Percentiles rank a stretch among this genome's conserved stretches.
Evolutionary conservation across 495 filamentous ascomycete species (phyloP).

Genomic region (Eremomyces bilateralis): DNA sequence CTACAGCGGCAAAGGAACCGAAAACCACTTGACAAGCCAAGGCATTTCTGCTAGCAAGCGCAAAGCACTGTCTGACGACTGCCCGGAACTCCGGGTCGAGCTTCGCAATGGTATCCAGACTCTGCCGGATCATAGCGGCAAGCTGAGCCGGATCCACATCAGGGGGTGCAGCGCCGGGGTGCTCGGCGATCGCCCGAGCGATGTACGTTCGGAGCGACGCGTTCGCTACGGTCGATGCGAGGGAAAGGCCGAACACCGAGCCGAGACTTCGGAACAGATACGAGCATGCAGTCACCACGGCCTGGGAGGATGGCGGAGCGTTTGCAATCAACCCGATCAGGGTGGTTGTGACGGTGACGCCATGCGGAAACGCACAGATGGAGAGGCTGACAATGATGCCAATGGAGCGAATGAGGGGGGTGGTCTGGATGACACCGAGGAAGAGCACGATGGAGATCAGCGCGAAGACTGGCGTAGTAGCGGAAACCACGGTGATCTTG

Average conservation of each 20-base stretch:
- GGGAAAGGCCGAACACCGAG: conserved; percentile 49
- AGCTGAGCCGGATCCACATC: conserved; percentile 40
- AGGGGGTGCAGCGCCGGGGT: too few species aligned
- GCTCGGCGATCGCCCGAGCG: too few species aligned
- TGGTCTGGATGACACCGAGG: conserved; percentile 25
- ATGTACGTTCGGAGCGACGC: conserved; percentile 40
- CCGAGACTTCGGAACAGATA: conserved; percentile 76
- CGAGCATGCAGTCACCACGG: conserved; percentile 61
- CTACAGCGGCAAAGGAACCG: conserved; percentile 13
- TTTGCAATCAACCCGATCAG: conserved; percentile 50
- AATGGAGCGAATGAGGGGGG: conserved; percentile 12
- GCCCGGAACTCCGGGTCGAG: conserved; percentile 38
- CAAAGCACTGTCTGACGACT: conserved; percentile 51
- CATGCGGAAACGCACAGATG: conserved; percentile 34
- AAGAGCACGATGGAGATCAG: conserved; percentile 33
- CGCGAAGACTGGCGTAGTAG: conserved; percentile 29
- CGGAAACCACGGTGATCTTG: conserved; percentile 42
- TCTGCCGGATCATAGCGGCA: conserved; percentile 49
- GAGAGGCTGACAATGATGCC: conserved; percentile 36
- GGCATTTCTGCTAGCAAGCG: conserved; percentile 17
- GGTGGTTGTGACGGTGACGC: conserved; percentile 49
- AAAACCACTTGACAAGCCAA: conserved; percentile 15
- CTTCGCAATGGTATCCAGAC: conserved; percentile 44
- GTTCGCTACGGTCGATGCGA: conserved; percentile 53
- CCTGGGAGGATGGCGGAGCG: conserved; percentile 42